phyloP scores from a whole-genome alignment of 441 rosid species.

The Croton setiger region DNA sequence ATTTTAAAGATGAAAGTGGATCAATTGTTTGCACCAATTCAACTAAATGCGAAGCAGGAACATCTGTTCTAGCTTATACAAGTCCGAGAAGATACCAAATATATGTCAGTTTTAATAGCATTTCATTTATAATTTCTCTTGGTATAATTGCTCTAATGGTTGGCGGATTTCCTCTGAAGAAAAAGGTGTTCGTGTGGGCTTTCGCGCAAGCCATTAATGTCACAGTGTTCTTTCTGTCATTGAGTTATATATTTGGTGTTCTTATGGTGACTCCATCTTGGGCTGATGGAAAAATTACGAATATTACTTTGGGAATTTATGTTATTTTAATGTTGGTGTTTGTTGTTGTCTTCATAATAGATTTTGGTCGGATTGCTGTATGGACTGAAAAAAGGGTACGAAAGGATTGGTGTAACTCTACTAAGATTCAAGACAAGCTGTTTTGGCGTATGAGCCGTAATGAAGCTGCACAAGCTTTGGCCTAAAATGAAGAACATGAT shows the following conservation, averaged over 20 bases:
- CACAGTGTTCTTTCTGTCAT: not conserved
- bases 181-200: not conserved
- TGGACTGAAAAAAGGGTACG: not conserved
- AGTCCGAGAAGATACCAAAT: too few relatives aligned
- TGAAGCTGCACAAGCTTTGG: too few relatives aligned
- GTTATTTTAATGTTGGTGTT: not conserved
- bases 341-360: not conserved
- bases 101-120: not conserved
- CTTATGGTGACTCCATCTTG: not conserved
- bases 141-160: not conserved
- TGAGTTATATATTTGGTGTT: not conserved
- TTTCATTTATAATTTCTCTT: too few relatives aligned
- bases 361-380: not conserved
- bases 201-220: not conserved
- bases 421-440: too few relatives aligned
- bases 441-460: too few relatives aligned
- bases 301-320: not conserved
- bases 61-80: conserved; percentile 23
- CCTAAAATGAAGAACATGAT: too few relatives aligned
- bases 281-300: not conserved
- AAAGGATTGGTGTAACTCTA: too few relatives aligned
- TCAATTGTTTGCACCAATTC: too few relatives aligned
- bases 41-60: conserved; percentile 29
- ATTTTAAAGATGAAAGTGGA: not conserved
- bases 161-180: conserved; percentile 9